Evolutionary conservation across 768 basidiomycete genomes (phyloP).

Genomic region (Boletus vermiculosoides): DNA sequence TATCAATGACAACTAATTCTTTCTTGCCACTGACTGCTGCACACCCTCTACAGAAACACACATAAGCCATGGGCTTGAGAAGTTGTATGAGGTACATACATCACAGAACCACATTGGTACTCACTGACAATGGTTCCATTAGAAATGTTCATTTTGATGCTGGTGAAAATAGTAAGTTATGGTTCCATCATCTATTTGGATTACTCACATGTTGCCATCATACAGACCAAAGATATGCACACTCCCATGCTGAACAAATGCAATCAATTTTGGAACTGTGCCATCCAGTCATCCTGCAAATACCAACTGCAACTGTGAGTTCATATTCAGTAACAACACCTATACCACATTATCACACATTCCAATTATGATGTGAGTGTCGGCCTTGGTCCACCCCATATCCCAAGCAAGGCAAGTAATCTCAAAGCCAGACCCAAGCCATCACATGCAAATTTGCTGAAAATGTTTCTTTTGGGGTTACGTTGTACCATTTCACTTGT

Average conservation of each 20-base stretch:
- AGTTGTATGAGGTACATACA: slow-evolving; percentile 1
- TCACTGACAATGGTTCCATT: slow-evolving; percentile 1
- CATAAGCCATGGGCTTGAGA: background rate
- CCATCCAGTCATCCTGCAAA: slow-evolving; percentile 4
- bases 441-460: background rate
- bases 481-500: background rate
- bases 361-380: background rate
- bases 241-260: background rate
- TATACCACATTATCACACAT: slow-evolving; percentile 7
- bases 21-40: slow-evolving; percentile 1
- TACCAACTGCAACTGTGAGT: slow-evolving; percentile 1
- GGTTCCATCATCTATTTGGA: background rate
- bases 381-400: background rate
- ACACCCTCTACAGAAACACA: background rate
- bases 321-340: background rate
- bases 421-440: background rate
- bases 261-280: slow-evolving; percentile 6
- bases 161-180: background rate
- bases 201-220: slow-evolving; percentile 7
- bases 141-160: slow-evolving; percentile 5
- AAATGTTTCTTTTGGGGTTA: background rate
- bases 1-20: slow-evolving; percentile 3
- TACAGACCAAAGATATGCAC: slow-evolving; percentile 8
- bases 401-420: background rate
- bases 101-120: slow-evolving; percentile 3